Evolutionary conservation across 192 early-diverging fungal genomes (phyloP), one percentile per base, ranked within the genome.

Genomic region (Endogone sp.): DNA sequence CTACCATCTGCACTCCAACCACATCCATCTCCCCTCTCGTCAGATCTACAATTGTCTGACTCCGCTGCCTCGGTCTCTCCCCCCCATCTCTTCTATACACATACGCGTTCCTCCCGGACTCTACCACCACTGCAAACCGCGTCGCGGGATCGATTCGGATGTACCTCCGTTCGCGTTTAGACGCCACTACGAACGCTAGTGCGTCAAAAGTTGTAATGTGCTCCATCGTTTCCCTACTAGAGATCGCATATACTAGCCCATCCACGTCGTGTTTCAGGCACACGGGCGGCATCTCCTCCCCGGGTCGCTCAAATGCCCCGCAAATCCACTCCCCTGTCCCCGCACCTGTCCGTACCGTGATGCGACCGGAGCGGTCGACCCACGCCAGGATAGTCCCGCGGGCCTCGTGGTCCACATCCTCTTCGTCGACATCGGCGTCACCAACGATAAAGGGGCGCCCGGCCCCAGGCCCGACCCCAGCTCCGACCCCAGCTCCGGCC

Each of bases 111-210:
- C 83, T 73, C 60, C 75, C 83, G 31, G 81, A 75, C 62, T 86
- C 85, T 4, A 84, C 63, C 69, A 86, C 79, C 3, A 74, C 72
- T 16, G 76, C 66, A 64, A 86, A 86, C 1, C 65, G 57, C 13
- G 75, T 62, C 4, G 30, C 29, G 2, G 83, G 81, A 79, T 90
- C 90, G 63, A 87, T 75, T 63, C 79, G 80, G 49, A 86, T 77
- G 67, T 87, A 85, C 23, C 87, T 75, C 60, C 80, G 82, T 70
- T 93, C 91, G 56, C 88, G 80, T 73, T 93, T 93, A 68, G 88
- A 86, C 25, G 88, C 90, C 67, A 90, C 89, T 13, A 93, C 86
- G 68, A 89, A 93, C 4, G 86, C 85, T 56, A 93, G 72, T 3
- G 91, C 91, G 13, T 87, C 71, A 73, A 90, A 89, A 3, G 90